A percentile compares a stretch with the other conserved stretches of the same genome.
phyloP scores from a whole-genome alignment of 139 green algal genomes.

The Coelastrella sp. region DNA sequence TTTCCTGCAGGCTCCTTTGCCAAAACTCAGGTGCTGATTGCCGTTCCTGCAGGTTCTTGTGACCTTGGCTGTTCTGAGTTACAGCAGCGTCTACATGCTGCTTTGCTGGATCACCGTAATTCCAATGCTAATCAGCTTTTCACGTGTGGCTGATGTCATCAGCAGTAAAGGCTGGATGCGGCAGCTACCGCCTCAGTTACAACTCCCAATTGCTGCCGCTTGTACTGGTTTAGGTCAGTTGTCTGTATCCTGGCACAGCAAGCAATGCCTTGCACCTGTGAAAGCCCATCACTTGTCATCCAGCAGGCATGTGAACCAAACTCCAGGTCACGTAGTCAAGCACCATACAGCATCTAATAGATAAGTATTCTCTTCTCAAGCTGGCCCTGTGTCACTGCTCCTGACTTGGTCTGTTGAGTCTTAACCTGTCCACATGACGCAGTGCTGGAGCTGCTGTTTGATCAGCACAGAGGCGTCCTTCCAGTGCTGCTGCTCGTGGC shows the following conservation, averaged over 20 bases:
- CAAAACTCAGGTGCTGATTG: background rate
- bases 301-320: background rate
- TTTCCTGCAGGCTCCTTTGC: background rate
- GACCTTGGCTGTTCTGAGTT: background rate
- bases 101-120: slow-evolving; percentile 14
- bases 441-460: slow-evolving; percentile 40
- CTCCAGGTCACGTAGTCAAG: slow-evolving; percentile 25
- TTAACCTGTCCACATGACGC: background rate
- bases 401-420: background rate
- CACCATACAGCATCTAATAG: slow-evolving; percentile 1
- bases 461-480: background rate
- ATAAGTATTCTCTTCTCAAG: no score
- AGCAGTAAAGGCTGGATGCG: background rate
- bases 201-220: background rate
- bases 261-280: background rate
- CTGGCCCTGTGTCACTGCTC: background rate
- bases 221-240: background rate
- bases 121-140: background rate
- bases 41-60: background rate
- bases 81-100: slow-evolving; percentile 31
- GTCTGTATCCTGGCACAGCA: background rate
- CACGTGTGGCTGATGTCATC: background rate
- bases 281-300: background rate
- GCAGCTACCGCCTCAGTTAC: background rate
- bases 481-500: slow-evolving; percentile 32